These are phyloP conservation scores for Trichoderma oligosporum DNA, from an alignment of 2,329 filamentous ascomycete genomes.

Conservation along the genomic window DNA sequence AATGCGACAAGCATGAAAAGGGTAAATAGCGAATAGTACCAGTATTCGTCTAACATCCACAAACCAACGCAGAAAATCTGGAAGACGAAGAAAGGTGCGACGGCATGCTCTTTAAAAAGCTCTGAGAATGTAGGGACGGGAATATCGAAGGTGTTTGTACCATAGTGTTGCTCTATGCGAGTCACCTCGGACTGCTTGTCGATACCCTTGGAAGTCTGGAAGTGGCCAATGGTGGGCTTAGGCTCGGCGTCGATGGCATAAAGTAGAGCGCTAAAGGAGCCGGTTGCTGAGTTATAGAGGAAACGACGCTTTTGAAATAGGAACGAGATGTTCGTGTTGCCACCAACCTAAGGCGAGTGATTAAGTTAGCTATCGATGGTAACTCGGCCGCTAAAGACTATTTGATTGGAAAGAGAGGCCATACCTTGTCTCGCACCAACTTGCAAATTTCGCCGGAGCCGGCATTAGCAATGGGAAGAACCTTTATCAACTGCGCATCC, in stretches of 20 bases:
- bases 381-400: not conserved
- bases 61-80: slow-evolving; percentile 97
- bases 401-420: slow-evolving; percentile 8
- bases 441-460: slow-evolving; percentile 84
- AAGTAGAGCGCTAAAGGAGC: slow-evolving; percentile 74
- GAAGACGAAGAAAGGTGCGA: slow-evolving; percentile 98
- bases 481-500: slow-evolving; percentile 82
- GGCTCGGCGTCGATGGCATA: slow-evolving; percentile 84
- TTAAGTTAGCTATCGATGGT: not conserved
- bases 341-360: slow-evolving; percentile 52
- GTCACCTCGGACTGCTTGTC: slow-evolving; percentile 70
- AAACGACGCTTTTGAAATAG: slow-evolving; percentile 98
- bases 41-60: slow-evolving; percentile 99
- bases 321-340: slow-evolving; percentile 77
- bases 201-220: slow-evolving; percentile 78
- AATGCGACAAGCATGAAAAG: slow-evolving; percentile 97
- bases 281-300: slow-evolving; percentile 68
- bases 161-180: slow-evolving; percentile 86
- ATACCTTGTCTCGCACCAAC: slow-evolving; percentile 68
- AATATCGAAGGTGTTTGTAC: slow-evolving; percentile 94
- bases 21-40: slow-evolving; percentile 99
- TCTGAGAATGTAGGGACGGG: slow-evolving; percentile 94
- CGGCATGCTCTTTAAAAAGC: slow-evolving; percentile 96
- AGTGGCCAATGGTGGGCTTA: slow-evolving; percentile 71
- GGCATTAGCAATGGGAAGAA: slow-evolving; percentile 85